Conservation (phyloP, 257 asterid genomes). For the Mitragyna speciosa region DNA sequence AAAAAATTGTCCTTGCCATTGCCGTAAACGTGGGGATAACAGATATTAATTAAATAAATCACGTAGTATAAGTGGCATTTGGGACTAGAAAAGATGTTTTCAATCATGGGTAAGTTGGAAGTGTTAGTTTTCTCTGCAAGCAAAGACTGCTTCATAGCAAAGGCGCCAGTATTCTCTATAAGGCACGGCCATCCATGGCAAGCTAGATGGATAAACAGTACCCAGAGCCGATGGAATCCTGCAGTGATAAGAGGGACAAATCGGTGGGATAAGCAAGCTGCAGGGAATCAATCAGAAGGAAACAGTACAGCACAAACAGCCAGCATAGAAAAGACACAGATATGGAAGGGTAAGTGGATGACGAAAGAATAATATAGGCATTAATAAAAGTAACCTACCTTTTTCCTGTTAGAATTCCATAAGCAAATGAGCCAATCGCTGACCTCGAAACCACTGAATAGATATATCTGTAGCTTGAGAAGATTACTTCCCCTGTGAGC, state of each 20-base stretch:
- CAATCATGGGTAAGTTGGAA: neutral
- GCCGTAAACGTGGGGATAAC: neutral
- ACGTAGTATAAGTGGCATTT: neutral
- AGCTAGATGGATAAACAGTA: slow-evolving; percentile 42
- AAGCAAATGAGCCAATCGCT: slow-evolving; percentile 54
- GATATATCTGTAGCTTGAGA: slow-evolving; percentile 53
- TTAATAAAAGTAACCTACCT: slow-evolving; percentile 37
- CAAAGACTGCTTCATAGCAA: slow-evolving; percentile 56
- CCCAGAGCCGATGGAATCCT: slow-evolving; percentile 53
- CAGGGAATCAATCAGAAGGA: neutral
- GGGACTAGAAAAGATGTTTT: neutral
- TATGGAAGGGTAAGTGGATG: neutral
- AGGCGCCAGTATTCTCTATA: slow-evolving; percentile 77
- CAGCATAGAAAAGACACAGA: neutral
- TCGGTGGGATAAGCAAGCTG: slow-evolving; percentile 5
- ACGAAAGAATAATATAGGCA: slow-evolving; percentile 2
- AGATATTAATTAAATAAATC: neutral
- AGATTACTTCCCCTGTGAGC: slow-evolving; percentile 65
- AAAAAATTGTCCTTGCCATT: neutral
- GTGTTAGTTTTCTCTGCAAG: slow-evolving; percentile 43
- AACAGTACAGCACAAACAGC: neutral
- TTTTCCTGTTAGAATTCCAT: slow-evolving; percentile 80
- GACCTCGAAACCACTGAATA: slow-evolving; percentile 61
- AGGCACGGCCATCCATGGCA: slow-evolving; percentile 77
- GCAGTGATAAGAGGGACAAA: slow-evolving; percentile 19